Evolutionary conservation across 148 eudicot genomes (phyloP), one percentile per base, ranked within the genome.

Genomic region (Camellia sinensis): DNA sequence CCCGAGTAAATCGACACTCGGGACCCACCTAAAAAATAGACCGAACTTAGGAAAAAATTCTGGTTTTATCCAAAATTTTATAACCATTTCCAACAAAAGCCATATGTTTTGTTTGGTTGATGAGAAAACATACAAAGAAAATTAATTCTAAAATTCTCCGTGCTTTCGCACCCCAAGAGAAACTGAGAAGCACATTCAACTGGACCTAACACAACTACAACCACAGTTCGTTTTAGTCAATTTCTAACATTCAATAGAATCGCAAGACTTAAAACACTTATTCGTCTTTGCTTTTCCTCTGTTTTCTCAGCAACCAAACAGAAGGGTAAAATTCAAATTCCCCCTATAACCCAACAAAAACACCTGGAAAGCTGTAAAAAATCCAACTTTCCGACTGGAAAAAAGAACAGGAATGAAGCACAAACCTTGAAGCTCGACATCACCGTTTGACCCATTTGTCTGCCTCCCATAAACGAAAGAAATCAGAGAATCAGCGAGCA

Each of bases 341-440:
- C 12, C 41, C 53, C 3, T 29, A 74, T 15, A 18, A 19, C 14
- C 17, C 73, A 22, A 1, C 15, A 4, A 41, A 6, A 29, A 37
- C 17, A 41, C 0, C 37, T 29, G 1, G 37, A 29, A 29, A 29
- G 37, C 37, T 29, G 37, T 29, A 29, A 29, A 29, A 1, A 29
- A 1, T 29, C 37, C 1, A 29, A 29, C 37, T 29, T 29, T 29
- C 37, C 37, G 37, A 29, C 37, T 29, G 2, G 6, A 5, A 5
- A 5, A 5, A 59, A 15, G 44, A 66, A 68, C 72, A 59, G 3
- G 2, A 6, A 15, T 3, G n/a, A 19, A 57, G 29, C 59, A 65
- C 88, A 74, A 48, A 91, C 94, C 93, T 91, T 89, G 92, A 87
- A 85, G 66, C 73, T 71, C 77, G 19, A 68, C 84, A 71, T 81